phyloP scores from a whole-genome alignment of 805 yeast genomes.

The Scheffersomyces amazonensis region DNA sequence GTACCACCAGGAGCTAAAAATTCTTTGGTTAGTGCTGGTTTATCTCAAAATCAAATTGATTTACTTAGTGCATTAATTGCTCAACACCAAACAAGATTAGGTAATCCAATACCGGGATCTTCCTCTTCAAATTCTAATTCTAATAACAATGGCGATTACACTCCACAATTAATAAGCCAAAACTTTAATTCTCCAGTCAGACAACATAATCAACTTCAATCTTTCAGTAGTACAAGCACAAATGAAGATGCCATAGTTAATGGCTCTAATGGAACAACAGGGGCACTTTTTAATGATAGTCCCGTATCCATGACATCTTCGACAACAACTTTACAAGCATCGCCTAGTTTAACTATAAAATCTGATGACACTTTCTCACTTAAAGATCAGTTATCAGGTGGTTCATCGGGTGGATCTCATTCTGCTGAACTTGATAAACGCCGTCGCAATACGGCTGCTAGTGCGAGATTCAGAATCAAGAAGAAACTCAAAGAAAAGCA shows the following conservation, averaged over 20 bases:
- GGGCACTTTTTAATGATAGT: background rate
- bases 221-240: background rate
- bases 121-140: background rate
- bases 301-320: constrained; percentile 4
- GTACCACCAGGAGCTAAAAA: constrained; percentile 74
- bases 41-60: constrained; percentile 67
- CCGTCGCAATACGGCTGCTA: constrained; percentile 61
- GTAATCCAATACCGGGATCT: constrained; percentile 5
- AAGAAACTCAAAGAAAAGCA: constrained; percentile 59
- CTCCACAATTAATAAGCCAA: constrained; percentile 5
- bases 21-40: constrained; percentile 63
- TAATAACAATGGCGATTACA: background rate
- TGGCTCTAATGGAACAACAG: background rate
- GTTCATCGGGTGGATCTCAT: background rate
- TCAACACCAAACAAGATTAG: constrained; percentile 48
- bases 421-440: constrained; percentile 39
- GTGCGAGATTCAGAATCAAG: constrained; percentile 62
- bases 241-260: background rate
- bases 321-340: constrained; percentile 3
- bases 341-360: background rate
- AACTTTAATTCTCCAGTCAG: constrained; percentile 8
- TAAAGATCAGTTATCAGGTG: background rate
- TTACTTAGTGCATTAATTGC: constrained; percentile 72
- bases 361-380: background rate
- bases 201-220: constrained; percentile 9